These are phyloP conservation scores for Ophiobolus disseminans DNA, from an alignment of 2,329 filamentous ascomycete genomes.

Conservation along the genomic window DNA sequence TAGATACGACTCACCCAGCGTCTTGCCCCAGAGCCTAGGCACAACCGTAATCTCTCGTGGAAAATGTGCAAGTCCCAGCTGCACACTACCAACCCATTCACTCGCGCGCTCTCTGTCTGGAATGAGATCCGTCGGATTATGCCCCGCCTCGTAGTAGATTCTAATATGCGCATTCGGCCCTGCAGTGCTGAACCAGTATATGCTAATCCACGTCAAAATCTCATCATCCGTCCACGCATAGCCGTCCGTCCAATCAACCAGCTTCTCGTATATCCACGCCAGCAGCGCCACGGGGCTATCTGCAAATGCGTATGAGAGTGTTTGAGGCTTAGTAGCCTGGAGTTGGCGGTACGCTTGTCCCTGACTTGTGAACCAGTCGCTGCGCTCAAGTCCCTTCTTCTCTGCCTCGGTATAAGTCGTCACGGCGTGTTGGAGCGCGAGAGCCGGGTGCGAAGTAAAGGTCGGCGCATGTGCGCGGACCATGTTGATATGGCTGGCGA, in stretches of 20 bases:
- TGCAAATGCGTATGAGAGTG: constrained; percentile 71
- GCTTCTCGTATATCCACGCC: constrained; percentile 82
- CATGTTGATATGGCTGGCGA: constrained; percentile 70
- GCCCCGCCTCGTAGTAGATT: constrained; percentile 75
- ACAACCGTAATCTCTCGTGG: constrained; percentile 64
- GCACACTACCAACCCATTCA: constrained; percentile 55
- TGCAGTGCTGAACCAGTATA: constrained; percentile 75
- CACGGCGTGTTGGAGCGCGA: constrained; percentile 64
- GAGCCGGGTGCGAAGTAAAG: constrained; percentile 60
- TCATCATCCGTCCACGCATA: constrained; percentile 80
- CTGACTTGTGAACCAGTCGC: constrained; percentile 64
- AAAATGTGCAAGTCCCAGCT: constrained; percentile 63
- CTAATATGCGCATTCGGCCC: constrained; percentile 71
- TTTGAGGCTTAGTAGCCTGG: constrained; percentile 75
- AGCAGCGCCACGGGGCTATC: constrained; percentile 75
- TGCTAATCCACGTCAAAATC: constrained; percentile 74
- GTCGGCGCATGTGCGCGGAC: constrained; percentile 51
- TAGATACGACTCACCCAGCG: constrained; percentile 55
- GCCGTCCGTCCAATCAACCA: constrained; percentile 76
- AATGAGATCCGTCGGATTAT: constrained; percentile 43
- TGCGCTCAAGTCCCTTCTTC: constrained; percentile 59
- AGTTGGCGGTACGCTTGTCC: constrained; percentile 66
- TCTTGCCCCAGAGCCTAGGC: constrained; percentile 64
- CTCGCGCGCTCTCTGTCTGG: constrained; percentile 45
- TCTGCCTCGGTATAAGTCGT: constrained; percentile 63